Base-by-base conservation (phyloP, 768 basidiomycete species). In the Polyporus arcularius region DNA sequence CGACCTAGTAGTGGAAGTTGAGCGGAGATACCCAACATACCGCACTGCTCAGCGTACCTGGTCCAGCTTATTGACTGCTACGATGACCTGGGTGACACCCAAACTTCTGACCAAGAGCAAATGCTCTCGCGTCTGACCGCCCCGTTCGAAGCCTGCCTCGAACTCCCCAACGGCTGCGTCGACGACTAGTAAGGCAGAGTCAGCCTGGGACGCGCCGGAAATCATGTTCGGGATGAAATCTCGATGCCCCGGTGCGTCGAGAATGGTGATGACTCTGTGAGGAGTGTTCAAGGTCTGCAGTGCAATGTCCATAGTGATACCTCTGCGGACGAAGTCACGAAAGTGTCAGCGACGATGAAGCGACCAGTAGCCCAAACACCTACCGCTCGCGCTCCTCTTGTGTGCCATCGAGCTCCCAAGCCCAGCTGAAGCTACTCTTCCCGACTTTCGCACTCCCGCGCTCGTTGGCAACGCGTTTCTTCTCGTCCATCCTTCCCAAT, bases 201-300 rank as follows among this genome's bases (percentile, higher is more conserved):
- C 97, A 0, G 96, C 97, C 74, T 98, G 97, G 2, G 96, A 88
- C 7, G 97, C 96, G 1, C 97, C 97, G 0, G 96, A 98, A 54
- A 99, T 99, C 96, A 98, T 98, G 71, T 98, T 98, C 1, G 97
- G 97, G 63, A 99, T 90, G 68, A 98, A 98, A 70, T 99, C 97
- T 65, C 88, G 90, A 74, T 99, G 97, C 0, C 97, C 97, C 0
- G 97, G 97, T 0, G 96, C 96, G 68, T 99, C 97, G 32, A 99
- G 83, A n/a, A 99, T 85, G 1, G 94, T 97, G 65, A 98, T 87
- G 63, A 86, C 83, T 52, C 90, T 83, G 64, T 88, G 82, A 0
- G 85, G 76, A 0, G 95, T 98, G 5, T 81, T 72, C 60, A 94
- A 78, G 46, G 87, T 85, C 68, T 95, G 90, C 54, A 88, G 80